Base-by-base conservation (phyloP, 345 rosid species). In the Salix koriyanagi region DNA sequence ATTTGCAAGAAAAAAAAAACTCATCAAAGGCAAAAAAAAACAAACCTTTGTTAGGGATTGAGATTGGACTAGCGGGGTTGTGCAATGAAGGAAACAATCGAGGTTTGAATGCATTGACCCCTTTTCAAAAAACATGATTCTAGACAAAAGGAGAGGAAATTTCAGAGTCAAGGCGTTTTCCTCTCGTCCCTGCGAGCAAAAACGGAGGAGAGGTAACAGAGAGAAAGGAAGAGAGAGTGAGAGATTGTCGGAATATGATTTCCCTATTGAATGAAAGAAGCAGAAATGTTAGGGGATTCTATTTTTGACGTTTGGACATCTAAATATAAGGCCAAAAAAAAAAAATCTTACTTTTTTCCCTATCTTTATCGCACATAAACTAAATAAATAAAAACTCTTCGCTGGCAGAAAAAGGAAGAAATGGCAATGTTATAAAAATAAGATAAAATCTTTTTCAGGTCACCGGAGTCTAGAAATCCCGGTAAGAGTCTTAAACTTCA, bases 31-130 rank as follows among this genome's bases (percentile, higher is more conserved):
- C 50, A 32, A 13, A n/a, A 61, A 61, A 78, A 12, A 50, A 41
- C 88, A 72, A 74, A 89, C 99, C 98, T 94, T 87, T 48, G 97
- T 90, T 30, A 94, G 94, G 81, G 83, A 88, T 73, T 94, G 98
- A 52, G 98, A 90, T n/a, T 84, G 88, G 72, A 88, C 91, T 15
- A 84, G 37, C 7, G 99, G 99, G 18, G 98, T 91, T 39, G 94
- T 94, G 85, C 89, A 87, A 80, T 85, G 88, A 65, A 92, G 94
- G 87, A 94, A 92, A 73, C 93, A 81, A 48, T 89, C 94, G 16
- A 96, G 97, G 86, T 94, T 96, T 7, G 97, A 94, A 84, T 79
- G 89, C n/a, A 70, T 74, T 83, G 89, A 88, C 86, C 93, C 91
- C 67, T 78, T 89, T 61, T 84, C 90, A 67, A 83, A 75, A 77